Base-by-base conservation (phyloP, 2,329 filamentous ascomycete genomes). In the Sclerotinia subarctica region DNA sequence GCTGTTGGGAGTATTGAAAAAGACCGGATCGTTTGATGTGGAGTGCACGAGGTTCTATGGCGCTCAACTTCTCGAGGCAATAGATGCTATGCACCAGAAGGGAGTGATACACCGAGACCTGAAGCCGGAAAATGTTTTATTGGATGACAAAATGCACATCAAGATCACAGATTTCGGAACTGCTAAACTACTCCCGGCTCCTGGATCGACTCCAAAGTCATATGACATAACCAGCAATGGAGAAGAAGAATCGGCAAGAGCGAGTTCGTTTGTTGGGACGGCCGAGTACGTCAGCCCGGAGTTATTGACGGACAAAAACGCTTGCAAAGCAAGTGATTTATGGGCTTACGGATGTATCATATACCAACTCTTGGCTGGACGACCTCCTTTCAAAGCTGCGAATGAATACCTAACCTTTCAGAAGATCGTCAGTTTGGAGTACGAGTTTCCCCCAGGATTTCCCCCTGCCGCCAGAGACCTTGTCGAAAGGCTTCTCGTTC, bases 111-210 rank as follows among this genome's bases (percentile, higher is more conserved):
- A 99, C 79, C 90, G 95, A 72, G 95, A 99, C 77, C 80, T 99
- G 72, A 99, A 99, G 77, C 95, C 95, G 0, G 95, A 99, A 78
- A 99, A 99, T 73, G 94, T 99, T 5, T 85, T 99, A 8, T 83
- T 99, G 49, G 95, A 99, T 78, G 91, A 94, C 72, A 90, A 96
- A 76, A 96, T 97, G 91, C 93, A 98, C 76, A 90, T 98, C 80
- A 99, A 99, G 78, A 97, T 99, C 72, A 99, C 95, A 10, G 95
- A 99, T 79, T 99, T 99, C 77, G 95, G 95, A 53, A 99, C 95
- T 0, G 95, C 95, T n/a, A 98, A 97, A 78, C 87, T 99, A 70
- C 82, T 99, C 57, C 89, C 90, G 63, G 83, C 85, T 72, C 84
- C 81, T 72, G 73, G 71, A 17, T 70, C 72, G n/a, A 58, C 72